These are phyloP conservation scores for Saturnispora bothae DNA, from an alignment of 805 yeast species.

Conservation along the genomic window DNA sequence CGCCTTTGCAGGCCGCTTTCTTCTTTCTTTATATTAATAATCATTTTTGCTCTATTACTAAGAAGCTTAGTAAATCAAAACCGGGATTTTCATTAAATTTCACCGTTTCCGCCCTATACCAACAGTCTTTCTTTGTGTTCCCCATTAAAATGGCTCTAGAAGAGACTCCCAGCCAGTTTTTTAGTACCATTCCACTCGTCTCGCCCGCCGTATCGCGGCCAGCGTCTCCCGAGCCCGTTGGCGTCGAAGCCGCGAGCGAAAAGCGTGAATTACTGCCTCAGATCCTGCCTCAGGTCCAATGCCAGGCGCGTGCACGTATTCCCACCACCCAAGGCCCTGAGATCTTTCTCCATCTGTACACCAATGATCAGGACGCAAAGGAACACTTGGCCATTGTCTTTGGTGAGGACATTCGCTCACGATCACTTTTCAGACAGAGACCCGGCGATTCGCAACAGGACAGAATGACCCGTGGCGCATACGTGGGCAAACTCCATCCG, in stretches of 20 bases:
- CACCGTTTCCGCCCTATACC: no score
- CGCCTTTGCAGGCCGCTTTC: no score
- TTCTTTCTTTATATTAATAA: no score
- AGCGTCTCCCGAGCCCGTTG: background rate
- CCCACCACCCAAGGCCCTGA: slow-evolving; percentile 96
- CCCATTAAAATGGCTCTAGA: no score
- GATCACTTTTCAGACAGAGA: slow-evolving; percentile 51
- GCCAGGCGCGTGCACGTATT: slow-evolving; percentile 90
- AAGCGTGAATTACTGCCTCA: background rate
- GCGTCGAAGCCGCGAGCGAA: background rate
- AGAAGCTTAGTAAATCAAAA: no score
- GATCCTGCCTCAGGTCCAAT: slow-evolving; percentile 39
- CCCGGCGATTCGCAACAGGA: slow-evolving; percentile 73
- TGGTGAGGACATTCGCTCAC: slow-evolving; percentile 82
- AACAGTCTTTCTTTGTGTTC: no score
- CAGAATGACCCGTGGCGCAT: slow-evolving; percentile 98
- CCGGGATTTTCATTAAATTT: no score
- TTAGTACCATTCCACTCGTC: background rate
- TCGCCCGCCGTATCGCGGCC: background rate
- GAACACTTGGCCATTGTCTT: slow-evolving; percentile 97
- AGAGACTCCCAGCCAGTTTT: no score
- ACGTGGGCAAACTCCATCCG: slow-evolving; percentile 80
- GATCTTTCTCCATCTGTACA: slow-evolving; percentile 80
- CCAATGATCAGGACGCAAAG: slow-evolving; percentile 76
- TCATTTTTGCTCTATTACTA: no score